Conservation (phyloP, 2,329 filamentous ascomycete genomes). For the Colletotrichum sp. region DNA sequence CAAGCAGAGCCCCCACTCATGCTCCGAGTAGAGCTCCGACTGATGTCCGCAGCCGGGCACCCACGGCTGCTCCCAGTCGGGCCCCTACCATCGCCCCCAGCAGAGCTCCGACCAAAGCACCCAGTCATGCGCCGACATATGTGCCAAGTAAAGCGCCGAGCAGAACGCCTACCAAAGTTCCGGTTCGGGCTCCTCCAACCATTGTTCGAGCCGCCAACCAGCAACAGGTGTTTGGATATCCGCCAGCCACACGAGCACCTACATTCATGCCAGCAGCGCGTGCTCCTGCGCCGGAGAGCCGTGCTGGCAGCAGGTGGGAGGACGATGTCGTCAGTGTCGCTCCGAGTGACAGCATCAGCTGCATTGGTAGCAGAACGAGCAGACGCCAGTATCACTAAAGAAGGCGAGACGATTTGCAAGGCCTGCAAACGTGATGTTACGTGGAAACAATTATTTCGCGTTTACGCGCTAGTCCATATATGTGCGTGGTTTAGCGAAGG, state of each 20-base stretch:
- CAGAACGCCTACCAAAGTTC: conserved; percentile 2
- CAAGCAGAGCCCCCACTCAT: background rate
- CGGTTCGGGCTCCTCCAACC: background rate
- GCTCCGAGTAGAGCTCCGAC: background rate
- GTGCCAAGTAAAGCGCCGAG: conserved; percentile 6
- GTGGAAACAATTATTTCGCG: background rate
- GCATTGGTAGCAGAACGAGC: conserved; percentile 52
- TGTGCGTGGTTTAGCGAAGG: background rate
- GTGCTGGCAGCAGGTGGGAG: conserved; percentile 45
- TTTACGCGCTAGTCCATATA: background rate
- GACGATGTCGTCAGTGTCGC: conserved; percentile 59
- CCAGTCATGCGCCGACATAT: background rate
- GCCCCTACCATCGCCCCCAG: background rate
- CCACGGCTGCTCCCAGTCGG: background rate
- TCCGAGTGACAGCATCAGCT: conserved; percentile 67
- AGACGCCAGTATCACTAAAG: conserved; percentile 28
- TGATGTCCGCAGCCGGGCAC: background rate
- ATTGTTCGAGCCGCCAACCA: background rate
- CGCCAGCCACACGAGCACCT: conserved; percentile 24
- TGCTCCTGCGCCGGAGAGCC: conserved; percentile 45
- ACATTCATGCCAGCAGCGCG: conserved; percentile 33
- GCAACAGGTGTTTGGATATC: conserved; percentile 14
- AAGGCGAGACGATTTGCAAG: background rate
- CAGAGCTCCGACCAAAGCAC: background rate
- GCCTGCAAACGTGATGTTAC: background rate